Evolutionary conservation across 2,329 filamentous ascomycete genomes (phyloP).

Genomic region (Nemania abortiva): DNA sequence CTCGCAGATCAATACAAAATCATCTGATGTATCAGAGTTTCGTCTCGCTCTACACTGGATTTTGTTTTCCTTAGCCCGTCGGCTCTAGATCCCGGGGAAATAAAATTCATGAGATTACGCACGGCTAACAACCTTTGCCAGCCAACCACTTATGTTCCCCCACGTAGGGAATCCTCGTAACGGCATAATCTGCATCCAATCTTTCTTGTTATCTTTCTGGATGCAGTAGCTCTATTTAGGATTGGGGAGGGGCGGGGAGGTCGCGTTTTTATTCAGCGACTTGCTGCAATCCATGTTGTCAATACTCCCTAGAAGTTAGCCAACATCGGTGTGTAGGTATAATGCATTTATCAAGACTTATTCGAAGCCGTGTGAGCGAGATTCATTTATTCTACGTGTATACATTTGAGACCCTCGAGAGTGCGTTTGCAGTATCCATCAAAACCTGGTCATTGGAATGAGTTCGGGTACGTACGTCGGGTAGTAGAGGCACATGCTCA

Average conservation of each 20-base stretch:
- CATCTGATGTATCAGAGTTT: neutral
- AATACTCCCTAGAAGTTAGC: neutral
- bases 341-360: too few species aligned
- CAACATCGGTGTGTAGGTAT: neutral
- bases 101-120: neutral
- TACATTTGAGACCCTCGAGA: neutral
- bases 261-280: too few species aligned
- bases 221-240: neutral
- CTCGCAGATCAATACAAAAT: neutral
- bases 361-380: too few species aligned
- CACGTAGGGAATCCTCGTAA: neutral
- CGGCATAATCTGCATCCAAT: neutral
- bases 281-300: neutral
- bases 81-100: neutral
- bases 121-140: neutral
- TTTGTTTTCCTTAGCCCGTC: neutral
- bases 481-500: neutral
- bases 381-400: neutral
- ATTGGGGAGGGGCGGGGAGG: too few species aligned
- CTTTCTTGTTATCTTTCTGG: neutral
- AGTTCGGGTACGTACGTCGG: conserved; percentile 13
- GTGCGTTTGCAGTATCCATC: conserved; percentile 12
- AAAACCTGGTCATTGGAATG: neutral
- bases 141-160: neutral
- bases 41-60: neutral